Base-by-base conservation (phyloP, 2,329 filamentous ascomycete species). In the Venturia carpophila region DNA sequence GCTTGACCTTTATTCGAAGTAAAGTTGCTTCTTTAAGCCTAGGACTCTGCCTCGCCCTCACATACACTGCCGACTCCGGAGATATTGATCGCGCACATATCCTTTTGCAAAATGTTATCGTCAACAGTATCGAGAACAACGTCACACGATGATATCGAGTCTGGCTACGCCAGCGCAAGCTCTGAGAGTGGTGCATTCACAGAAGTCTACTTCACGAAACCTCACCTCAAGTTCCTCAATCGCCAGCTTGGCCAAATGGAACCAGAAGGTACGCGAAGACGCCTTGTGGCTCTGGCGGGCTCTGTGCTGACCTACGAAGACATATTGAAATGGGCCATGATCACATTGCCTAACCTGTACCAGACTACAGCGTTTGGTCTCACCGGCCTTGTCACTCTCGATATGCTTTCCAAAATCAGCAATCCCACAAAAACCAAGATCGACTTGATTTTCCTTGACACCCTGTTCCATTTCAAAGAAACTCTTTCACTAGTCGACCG, bases 181-280 rank as follows among this genome's bases (percentile, higher is more conserved):
- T 87, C 85, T 42, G 88, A 84, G 70, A 80, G 83, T 55, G 79
- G 80, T 63, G 80, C 80, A 69, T 82, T 93, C 24, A 89, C 92
- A 17, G 85, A 90, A 67, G 83, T 97, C 71, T 86, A 88, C 76
- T 91, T 99, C 80, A 93, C 91, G 69, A 89, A 89, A 75, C 84
- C 88, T 68, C 93, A 99, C 76, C 82, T 97, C 70, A 88, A 90
- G 72, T 93, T 93, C 77, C 83, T 99, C 75, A 99, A 99, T 82
- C 79, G 86, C 69, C 91, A 96, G 77, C 81, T 99, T 71, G 90
- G 94, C 76, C 84, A 87, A 73, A 89, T 97, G 76, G 86, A 92
- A 74, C 91, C 94, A 67, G 83, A 93, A 78, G 83, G 83, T 85
- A 64, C 19, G 74, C 70, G 78, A 74, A 62, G 30, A 60, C 56